Conservation (phyloP, 148 eudicot genomes). For the Rhododendron henanense region DNA sequence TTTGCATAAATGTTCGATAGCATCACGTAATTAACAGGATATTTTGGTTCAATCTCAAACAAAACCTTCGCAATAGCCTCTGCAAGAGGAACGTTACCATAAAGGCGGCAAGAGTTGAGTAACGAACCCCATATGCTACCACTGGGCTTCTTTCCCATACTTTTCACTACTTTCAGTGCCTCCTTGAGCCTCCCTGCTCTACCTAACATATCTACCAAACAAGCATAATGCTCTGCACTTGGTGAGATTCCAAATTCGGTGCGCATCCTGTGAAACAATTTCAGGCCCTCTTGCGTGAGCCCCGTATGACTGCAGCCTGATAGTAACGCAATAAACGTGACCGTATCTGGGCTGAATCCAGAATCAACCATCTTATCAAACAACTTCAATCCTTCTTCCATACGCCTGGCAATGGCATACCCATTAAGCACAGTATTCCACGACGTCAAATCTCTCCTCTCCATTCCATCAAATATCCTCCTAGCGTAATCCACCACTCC, state of each 20-base stretch:
- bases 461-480: constrained; percentile 32
- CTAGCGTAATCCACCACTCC: constrained; percentile 28
- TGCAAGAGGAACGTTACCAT: constrained; percentile 30
- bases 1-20: constrained; percentile 42
- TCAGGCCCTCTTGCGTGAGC: constrained; percentile 22
- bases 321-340: constrained; percentile 37
- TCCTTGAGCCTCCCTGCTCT: constrained; percentile 35
- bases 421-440: constrained; percentile 38
- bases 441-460: constrained; percentile 24
- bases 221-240: constrained; percentile 43
- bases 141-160: constrained; percentile 40
- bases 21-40: constrained; percentile 36
- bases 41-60: constrained; percentile 34
- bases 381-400: constrained; percentile 27
- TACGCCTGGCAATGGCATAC: constrained; percentile 28
- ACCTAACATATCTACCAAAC: constrained; percentile 45
- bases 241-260: constrained; percentile 25
- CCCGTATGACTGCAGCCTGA: constrained; percentile 35
- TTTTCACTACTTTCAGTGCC: constrained; percentile 29
- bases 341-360: constrained; percentile 25
- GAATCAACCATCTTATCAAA: constrained; percentile 30
- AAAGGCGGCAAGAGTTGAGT: constrained; percentile 35
- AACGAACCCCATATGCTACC: constrained; percentile 46
- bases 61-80: constrained; percentile 28
- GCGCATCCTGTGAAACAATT: constrained; percentile 29